These are phyloP conservation scores for Trametes versicolor DNA, from an alignment of 1,284 basidiomycete species.

Conservation along the genomic window DNA sequence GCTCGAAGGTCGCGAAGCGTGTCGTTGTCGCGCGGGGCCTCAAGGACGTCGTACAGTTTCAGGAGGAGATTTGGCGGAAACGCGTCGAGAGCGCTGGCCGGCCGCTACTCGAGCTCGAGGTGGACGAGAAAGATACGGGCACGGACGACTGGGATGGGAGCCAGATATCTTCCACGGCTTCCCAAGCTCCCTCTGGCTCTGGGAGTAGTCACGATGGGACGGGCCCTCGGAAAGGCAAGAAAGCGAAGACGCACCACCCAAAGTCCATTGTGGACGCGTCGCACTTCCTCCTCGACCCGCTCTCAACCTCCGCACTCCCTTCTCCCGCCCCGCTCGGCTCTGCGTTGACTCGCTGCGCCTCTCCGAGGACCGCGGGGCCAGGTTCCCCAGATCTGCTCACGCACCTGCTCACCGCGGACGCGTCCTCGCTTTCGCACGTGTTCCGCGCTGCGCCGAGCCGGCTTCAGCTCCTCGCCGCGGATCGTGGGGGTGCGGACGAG, in stretches of 20 bases:
- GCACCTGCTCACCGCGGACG: conserved; percentile 63
- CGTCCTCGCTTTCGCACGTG: conserved; percentile 42
- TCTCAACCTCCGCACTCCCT: conserved; percentile 41
- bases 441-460: conserved; percentile 59
- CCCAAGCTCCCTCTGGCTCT: conserved; percentile 18
- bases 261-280: conserved; percentile 55
- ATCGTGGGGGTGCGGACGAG: conserved; percentile 59
- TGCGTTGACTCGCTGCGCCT: conserved; percentile 6
- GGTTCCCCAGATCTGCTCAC: conserved; percentile 38
- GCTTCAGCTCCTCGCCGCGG: conserved; percentile 63
- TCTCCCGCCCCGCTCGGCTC: conserved; percentile 31
- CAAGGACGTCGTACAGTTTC: conserved; percentile 74
- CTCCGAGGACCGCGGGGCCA: conserved; percentile 6
- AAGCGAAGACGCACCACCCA: conserved; percentile 52
- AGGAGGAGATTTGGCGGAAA: conserved; percentile 64
- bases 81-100: conserved; percentile 47
- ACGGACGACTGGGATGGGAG: conserved; percentile 37
- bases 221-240: conserved; percentile 41
- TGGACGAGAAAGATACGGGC: conserved; percentile 45
- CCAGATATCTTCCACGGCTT: conserved; percentile 9
- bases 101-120: conserved; percentile 51
- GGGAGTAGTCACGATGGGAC: conserved; percentile 21
- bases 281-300: conserved; percentile 65
- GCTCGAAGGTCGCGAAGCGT: conserved; percentile 68
- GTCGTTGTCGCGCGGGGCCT: conserved; percentile 68